Base-by-base conservation (phyloP, 2,329 filamentous ascomycete species). In the Triangularia setosa region DNA sequence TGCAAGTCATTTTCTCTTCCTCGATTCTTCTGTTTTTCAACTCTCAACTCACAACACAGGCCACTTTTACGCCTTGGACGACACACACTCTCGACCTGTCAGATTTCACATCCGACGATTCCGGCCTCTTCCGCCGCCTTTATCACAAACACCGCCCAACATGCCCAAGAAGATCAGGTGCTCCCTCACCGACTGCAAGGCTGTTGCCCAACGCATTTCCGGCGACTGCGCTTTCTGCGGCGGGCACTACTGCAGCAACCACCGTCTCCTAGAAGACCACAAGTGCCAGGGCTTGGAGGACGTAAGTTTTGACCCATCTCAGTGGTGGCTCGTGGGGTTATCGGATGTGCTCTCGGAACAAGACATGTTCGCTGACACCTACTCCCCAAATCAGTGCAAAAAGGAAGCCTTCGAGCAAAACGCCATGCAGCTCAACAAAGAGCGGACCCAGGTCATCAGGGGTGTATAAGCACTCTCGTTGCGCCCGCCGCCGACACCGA, bases 371-470 rank as follows among this genome's bases (percentile, higher is more conserved):
- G 73, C 77, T 79, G 74, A 79, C 75, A 58, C 73, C 72, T 21
- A 66, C 25, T 52, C 33, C 48, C 25, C 12, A 60, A 53, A 48
- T n/a, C 30, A 90, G 87, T 97, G 94, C 85, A 97, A 97, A 85
- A 95, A 96, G 83, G 93, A 97, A 78, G 94, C 92, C 57, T 92
- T 97, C 79, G 92, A 96, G 77, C 88, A 93, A 70, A 99, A 99
- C 77, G 91, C 92, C 65, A 90, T 93, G 69, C 93, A 96, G 80
- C 83, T 99, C 75, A 92, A 97, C 79, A 87, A 89, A 64, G 94
- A 99, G 84, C 86, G 94, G 75, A 99, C 95, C 56, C 90, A 94
- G 69, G 93, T 96, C 72, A 95, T 98, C 80, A 93, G 91, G 79
- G 93, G 93, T 67, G 89, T 96, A 77, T 97, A 85, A 79, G 24